These are phyloP conservation scores for Claviceps sorghi DNA, from an alignment of 2,329 filamentous ascomycete genomes.

Conservation along the genomic window DNA sequence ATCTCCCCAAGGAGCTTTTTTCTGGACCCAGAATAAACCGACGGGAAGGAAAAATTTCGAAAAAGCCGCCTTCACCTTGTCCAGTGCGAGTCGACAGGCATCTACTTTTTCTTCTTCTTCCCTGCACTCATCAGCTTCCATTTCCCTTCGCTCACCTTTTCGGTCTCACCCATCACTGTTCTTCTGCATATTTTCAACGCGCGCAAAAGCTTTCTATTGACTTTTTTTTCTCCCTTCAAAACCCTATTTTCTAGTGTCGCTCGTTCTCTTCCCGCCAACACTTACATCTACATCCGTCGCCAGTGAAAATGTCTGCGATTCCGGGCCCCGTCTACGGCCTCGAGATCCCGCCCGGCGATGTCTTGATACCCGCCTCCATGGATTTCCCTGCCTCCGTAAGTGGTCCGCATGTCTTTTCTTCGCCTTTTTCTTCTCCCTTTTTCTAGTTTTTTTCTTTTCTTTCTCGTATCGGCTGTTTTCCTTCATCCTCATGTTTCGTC, in stretches of 20 bases:
- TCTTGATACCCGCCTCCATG: constrained; percentile 63
- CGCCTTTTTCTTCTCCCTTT: neutral
- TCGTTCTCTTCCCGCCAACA: neutral
- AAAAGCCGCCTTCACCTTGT: constrained; percentile 6
- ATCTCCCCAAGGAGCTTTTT: constrained; percentile 1
- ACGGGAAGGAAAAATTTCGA: constrained; percentile 20
- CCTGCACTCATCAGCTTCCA: neutral
- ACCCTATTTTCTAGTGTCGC: neutral
- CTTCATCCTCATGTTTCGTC: neutral
- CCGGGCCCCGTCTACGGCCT: constrained; percentile 82
- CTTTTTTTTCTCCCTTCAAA: neutral
- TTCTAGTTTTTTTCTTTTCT: neutral
- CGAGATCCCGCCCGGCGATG: constrained; percentile 72
- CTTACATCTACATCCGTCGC: neutral
- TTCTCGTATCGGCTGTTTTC: neutral
- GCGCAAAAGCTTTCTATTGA: neutral
- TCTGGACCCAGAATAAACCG: constrained; percentile 4
- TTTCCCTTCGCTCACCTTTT: neutral
- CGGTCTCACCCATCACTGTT: neutral
- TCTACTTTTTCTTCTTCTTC: neutral
- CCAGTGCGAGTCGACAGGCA: constrained; percentile 1
- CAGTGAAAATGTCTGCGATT: constrained; percentile 37
- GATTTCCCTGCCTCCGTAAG: constrained; percentile 76
- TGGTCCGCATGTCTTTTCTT: constrained; percentile 12
- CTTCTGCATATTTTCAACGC: neutral